Conservation (phyloP, 306 rosid genomes). For the Corylus avellana region DNA sequence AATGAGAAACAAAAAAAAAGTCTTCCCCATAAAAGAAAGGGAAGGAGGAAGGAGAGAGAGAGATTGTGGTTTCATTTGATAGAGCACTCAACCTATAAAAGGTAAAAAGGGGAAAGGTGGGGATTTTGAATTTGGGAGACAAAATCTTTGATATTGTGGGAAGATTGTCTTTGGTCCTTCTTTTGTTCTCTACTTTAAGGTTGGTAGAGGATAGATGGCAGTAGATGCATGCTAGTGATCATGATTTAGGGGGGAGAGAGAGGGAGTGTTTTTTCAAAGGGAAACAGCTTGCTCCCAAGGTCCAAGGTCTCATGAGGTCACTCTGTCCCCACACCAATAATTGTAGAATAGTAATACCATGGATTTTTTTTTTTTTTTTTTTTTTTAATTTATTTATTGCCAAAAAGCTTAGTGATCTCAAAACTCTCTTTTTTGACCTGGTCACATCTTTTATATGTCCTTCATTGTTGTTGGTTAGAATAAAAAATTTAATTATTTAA, state of each 20-base stretch:
- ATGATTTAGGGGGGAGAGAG: slow-evolving; percentile 46
- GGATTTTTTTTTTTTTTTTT: not conserved
- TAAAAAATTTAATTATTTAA: too few species aligned
- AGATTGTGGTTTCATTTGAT: slow-evolving; percentile 46
- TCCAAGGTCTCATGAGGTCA: slow-evolving; percentile 43
- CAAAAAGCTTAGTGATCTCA: slow-evolving; percentile 30
- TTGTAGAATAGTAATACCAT: slow-evolving; percentile 71
- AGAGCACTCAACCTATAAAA: slow-evolving; percentile 43
- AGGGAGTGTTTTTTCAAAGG: slow-evolving; percentile 51
- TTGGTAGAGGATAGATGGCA: slow-evolving; percentile 42
- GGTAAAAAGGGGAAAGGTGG: slow-evolving; percentile 45
- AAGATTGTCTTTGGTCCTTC: slow-evolving; percentile 54
- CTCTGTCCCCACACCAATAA: slow-evolving; percentile 68
- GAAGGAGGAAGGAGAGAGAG: not conserved
- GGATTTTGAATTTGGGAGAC: slow-evolving; percentile 73
- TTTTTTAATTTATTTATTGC: not conserved
- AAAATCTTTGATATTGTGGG: slow-evolving; percentile 70
- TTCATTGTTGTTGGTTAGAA: not conserved
- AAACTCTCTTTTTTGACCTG: slow-evolving; percentile 49
- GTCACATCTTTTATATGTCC: slow-evolving; percentile 18
- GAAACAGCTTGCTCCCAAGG: slow-evolving; percentile 66
- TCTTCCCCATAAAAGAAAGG: slow-evolving; percentile 29
- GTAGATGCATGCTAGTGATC: slow-evolving; percentile 50
- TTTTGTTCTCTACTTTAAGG: slow-evolving; percentile 36
- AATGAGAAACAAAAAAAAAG: slow-evolving; percentile 18